Percentiles rank a stretch among this genome's conserved stretches.
phyloP scores from a whole-genome alignment of 208 protist genomes.

The Crithidia sp. region DNA sequence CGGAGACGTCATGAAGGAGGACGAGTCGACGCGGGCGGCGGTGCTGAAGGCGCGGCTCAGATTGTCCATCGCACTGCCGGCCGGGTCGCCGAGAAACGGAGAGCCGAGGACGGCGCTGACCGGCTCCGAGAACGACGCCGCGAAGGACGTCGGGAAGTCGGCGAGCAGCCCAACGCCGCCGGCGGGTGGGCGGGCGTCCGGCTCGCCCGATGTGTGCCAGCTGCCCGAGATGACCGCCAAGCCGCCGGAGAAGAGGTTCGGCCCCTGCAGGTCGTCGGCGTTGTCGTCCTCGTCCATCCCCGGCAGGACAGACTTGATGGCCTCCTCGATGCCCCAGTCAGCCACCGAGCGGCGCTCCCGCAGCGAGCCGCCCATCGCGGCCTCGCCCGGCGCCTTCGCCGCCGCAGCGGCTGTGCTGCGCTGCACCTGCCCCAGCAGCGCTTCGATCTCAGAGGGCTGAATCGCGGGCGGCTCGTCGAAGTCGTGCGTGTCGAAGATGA shows the following conservation, averaged over 20 bases:
- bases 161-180: conserved; percentile 12
- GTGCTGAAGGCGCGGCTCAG: conserved; percentile 38
- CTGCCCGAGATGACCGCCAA: conserved; percentile 25
- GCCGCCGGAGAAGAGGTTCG: conserved; percentile 11
- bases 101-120: conserved; percentile 13
- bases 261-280: conserved; percentile 23
- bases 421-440: conserved; percentile 36
- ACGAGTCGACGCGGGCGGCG: conserved; percentile 26
- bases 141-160: conserved; percentile 37
- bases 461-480: conserved; percentile 23
- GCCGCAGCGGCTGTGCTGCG: conserved; percentile 18
- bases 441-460: conserved; percentile 33
- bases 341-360: conserved; percentile 32
- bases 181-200: conserved; percentile 3
- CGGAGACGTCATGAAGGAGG: conserved; percentile 29
- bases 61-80: conserved; percentile 26
- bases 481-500: conserved; percentile 23
- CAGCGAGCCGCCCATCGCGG: conserved; percentile 21
- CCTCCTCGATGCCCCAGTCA: conserved; percentile 39
- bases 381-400: conserved; percentile 9
- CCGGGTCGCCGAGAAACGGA: conserved; percentile 19
- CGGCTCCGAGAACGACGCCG: conserved; percentile 31
- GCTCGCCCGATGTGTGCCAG: conserved; percentile 37
- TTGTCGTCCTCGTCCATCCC: conserved; percentile 44
- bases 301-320: conserved; percentile 32